Evolutionary conservation across 805 yeast genomes (phyloP), one percentile per base, ranked within the genome.

Genomic region (Sungouiozyma ichnusensis): DNA sequence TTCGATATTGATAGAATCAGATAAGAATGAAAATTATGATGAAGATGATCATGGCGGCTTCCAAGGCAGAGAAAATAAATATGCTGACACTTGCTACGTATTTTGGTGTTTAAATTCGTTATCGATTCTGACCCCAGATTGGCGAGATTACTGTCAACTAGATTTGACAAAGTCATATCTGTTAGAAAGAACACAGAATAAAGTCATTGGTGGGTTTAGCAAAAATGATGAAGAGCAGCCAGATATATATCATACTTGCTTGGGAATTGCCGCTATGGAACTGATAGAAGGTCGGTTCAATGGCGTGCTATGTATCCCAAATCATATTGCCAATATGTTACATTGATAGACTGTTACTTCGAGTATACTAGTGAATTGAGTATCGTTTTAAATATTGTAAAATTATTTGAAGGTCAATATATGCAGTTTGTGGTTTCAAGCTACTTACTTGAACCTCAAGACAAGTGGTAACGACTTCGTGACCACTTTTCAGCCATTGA

Each of bases 61-160:
- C 56, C 85, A 86, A 58, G 97, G 97, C 1, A 68, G 97, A 37
- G 77, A 75, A n/a, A 85, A 85, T 58, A 87, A 87, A 58, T 72
- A 69, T 44, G 82, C 82, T 3, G 97, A 87, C 60, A 81, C 94
- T 0, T 87, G 97, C 64, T 87, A 87, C 55, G 74, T 81, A 5
- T 87, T 86, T 70, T 87, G 96, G 96, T 73, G 76, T 37, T 52
- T 77, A 14, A 88, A 76, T 2, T 66, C 85, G 3, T 63, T 85
- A 46, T 50, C 55, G 1, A 50, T 81, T 13, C 51, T 85, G 18
- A 58, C 57, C 1, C 42, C 47, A 0, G 46, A 50, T 4, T 52
- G 49, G 49, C 41, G 44, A 36, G 18, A 20, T 3, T 20, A 52
- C 7, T 42, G 44, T 24, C 41, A 44, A 5, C 47, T 42, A 1